Percentiles rank a stretch among this genome's conserved stretches.
phyloP scores from a whole-genome alignment of 148 eudicot species.

The Camellia granthamiana region DNA sequence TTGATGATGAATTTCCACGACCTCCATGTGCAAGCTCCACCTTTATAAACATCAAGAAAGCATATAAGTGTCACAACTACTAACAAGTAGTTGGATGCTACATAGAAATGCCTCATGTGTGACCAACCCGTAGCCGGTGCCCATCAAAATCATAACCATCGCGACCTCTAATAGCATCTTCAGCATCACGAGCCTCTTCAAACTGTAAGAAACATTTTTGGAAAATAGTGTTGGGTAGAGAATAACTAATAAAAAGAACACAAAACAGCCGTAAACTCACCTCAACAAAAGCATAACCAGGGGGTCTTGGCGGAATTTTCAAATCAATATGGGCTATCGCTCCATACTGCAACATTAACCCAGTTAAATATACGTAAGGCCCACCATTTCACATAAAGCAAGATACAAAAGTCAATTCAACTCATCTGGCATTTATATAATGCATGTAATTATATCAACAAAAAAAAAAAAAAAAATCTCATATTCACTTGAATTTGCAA shows the following conservation, averaged over 20 bases:
- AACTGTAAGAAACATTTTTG: conserved; percentile 42
- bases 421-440: not conserved
- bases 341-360: conserved; percentile 68
- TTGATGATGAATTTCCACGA: conserved; percentile 26
- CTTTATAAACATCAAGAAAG: conserved; percentile 9
- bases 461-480: not conserved
- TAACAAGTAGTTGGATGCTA: not conserved
- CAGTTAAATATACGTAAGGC: conserved; percentile 8
- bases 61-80: not conserved
- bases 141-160: conserved; percentile 99
- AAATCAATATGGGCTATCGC: conserved; percentile 79
- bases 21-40: conserved; percentile 36
- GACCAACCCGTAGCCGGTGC: conserved; percentile 74
- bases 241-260: not conserved
- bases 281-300: conserved; percentile 99
- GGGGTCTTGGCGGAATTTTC: conserved; percentile 98
- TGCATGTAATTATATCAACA: not conserved
- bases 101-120: not conserved
- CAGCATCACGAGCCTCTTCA: conserved; percentile 95
- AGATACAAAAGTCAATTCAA: not conserved
- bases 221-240: not conserved
- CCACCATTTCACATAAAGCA: not conserved
- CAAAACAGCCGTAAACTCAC: conserved; percentile 31
- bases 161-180: conserved; percentile 95
- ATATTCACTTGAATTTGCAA: not conserved